These are phyloP conservation scores for Candida pini DNA, from an alignment of 805 yeast genomes.

Conservation along the genomic window DNA sequence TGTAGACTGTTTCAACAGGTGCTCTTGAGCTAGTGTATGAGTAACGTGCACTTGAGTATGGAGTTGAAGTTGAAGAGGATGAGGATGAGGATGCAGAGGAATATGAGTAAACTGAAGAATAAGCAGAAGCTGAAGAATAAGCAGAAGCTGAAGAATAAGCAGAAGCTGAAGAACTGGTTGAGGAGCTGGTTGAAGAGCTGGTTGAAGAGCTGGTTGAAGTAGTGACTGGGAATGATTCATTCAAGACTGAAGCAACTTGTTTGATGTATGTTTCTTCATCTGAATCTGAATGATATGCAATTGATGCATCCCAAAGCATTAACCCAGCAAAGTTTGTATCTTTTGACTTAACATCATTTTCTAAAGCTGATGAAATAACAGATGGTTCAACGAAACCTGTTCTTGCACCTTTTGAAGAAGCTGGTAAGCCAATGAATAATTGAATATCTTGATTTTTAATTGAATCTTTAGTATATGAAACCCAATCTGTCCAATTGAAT, in stretches of 20 bases:
- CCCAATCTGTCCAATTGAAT: background rate
- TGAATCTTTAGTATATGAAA: background rate
- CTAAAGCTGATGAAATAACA: background rate
- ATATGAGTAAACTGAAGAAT: no score
- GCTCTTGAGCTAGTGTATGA: no score
- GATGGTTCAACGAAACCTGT: background rate
- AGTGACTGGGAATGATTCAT: conserved; percentile 1
- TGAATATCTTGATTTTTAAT: background rate
- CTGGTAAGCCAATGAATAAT: background rate
- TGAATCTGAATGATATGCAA: background rate
- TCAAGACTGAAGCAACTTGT: background rate
- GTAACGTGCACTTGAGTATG: no score
- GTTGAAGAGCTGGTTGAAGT: background rate
- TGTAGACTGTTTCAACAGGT: no score
- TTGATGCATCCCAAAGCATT: background rate
- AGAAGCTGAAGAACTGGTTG: no score
- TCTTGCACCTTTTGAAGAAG: background rate
- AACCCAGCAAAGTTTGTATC: background rate
- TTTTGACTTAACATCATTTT: background rate
- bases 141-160: no score
- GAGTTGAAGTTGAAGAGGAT: no score
- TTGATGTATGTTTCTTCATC: background rate
- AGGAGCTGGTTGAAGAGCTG: background rate
- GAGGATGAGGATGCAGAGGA: no score
- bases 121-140: no score